Base-by-base conservation (phyloP, 768 basidiomycete species). In the Leccinum subtestaceum region DNA sequence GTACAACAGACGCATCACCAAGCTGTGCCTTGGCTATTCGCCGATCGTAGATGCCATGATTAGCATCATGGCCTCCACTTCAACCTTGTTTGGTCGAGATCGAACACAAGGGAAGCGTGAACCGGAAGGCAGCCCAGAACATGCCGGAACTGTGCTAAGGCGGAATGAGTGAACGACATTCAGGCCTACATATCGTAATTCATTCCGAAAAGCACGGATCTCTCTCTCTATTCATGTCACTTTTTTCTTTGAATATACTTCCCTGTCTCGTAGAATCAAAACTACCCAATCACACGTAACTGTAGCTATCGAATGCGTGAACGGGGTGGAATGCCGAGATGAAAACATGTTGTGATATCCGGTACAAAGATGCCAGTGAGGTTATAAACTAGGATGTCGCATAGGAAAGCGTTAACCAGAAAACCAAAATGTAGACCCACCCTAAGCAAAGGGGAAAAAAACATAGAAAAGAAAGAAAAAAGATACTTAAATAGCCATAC, bases 11-110 rank as follows among this genome's bases (percentile, higher is more conserved):
- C 51, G 3, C 4, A 61, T 69, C 3, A 58, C 63, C 5, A 34
- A 32, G 31, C n/a, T 69, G 1, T 9, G 38, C 13, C 53, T 69
- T 13, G 68, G 68, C 12, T 55, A 54, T 53, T 67, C 68, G 12
- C 65, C 63, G 0, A 60, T 70, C 32, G 21, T 4, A 15, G 55
- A 62, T n/a, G 53, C 43, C 8, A 52, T 23, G 2, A 19, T 60
- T 4, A 2, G 31, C 7, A 43, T 13, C 5, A 56, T 67, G 4
- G 63, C 62, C 5, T 29, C 52, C 62, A 63, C 53, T 53, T 69
- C 3, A 36, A 52, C 65, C 65, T 5, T 34, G 51, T 5, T 31
- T 65, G 52, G 34, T 43, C 38, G 19, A 31, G 2, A 59, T 65
- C 13, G 64, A 58, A 11, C 21, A 19, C 9, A 48, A 2, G 1